Conservation (phyloP, 768 basidiomycete genomes). For the Trametes cinnabarina region DNA sequence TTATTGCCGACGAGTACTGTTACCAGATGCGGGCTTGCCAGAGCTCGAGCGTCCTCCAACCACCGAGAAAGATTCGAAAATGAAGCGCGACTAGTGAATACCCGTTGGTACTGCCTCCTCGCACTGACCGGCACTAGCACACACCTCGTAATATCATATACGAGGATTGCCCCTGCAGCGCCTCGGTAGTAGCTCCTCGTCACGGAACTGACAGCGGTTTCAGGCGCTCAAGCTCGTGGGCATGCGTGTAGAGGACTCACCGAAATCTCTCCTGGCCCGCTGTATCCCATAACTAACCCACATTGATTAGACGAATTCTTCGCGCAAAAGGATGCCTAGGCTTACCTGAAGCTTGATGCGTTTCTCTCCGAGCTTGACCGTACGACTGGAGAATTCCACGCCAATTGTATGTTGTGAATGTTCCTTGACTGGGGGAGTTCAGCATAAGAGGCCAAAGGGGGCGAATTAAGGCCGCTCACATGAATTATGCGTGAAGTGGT, state of each 20-base stretch:
- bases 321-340: not conserved
- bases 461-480: conserved; percentile 54
- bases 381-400: conserved; percentile 95
- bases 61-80: conserved; percentile 83
- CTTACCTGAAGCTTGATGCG: conserved; percentile 91
- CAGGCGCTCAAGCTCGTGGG: conserved; percentile 12
- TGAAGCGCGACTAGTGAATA: conserved; percentile 69
- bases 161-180: conserved; percentile 86
- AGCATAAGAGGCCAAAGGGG: conserved; percentile 1
- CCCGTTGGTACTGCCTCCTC: conserved; percentile 14
- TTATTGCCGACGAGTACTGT: conserved; percentile 94
- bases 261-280: conserved; percentile 96
- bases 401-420: conserved; percentile 98
- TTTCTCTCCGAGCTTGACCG: conserved; percentile 90
- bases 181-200: conserved; percentile 96
- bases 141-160: conserved; percentile 87
- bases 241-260: conserved; percentile 36
- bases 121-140: conserved; percentile 37
- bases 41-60: conserved; percentile 89
- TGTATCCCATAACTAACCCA: conserved; percentile 87
- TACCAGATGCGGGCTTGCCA: conserved; percentile 90
- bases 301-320: not conserved
- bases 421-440: conserved; percentile 69
- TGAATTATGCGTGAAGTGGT: conserved; percentile 94
- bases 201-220: conserved; percentile 57